Base-by-base conservation (phyloP, 352 stramenopile species). In the Elongisporangium senticosum region DNA sequence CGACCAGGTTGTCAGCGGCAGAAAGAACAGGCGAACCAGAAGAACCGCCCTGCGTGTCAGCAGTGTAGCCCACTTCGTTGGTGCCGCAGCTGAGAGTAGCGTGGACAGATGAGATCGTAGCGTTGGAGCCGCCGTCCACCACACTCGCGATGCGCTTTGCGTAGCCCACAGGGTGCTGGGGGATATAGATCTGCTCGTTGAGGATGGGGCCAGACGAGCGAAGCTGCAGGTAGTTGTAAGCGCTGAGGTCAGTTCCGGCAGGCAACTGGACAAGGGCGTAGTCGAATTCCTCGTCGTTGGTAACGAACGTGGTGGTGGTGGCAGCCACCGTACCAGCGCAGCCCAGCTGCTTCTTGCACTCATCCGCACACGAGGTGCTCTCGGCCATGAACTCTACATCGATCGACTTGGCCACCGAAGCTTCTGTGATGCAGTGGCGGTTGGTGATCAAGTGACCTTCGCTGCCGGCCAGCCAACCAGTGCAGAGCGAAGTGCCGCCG, bases 221-320 rank as follows among this genome's bases (percentile, higher is more conserved):
- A 0, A 86, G 21, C 55, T 88, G 77, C 13, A 89, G 54, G 66
- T 87, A 89, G 6, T 74, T 76, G 62, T 80, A 91, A 21, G 61
- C 6, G 0, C 56, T 67, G 21, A 75, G 53, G 19, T 74, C 55
- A 7, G 59, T 24, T 11, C 61, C 43, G 26, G 67, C 51, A 5
- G 69, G 65, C 15, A 90, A 69, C 65, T 86, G 71, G 22, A 89
- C 53, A 1, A 91, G n/a, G 6, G 77, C 59, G 61, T 87, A 89
- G 65, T 91, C 77, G 33, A 79, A 53, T n/a, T 61, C 43, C 4
- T 63, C 39, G 54, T 58, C 64, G 21, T 66, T 74, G 7, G 66
- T 63, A 8, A 91, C 61, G 13, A 87, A 68, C 14, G 59, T 82
- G 10, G 77, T 58, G 13, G 65, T 68, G 14, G 66, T 87, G 15